Evolutionary conservation across 345 rosid genomes (phyloP), one percentile per base, ranked within the genome.

Genomic region (Eucalyptus victrix): DNA sequence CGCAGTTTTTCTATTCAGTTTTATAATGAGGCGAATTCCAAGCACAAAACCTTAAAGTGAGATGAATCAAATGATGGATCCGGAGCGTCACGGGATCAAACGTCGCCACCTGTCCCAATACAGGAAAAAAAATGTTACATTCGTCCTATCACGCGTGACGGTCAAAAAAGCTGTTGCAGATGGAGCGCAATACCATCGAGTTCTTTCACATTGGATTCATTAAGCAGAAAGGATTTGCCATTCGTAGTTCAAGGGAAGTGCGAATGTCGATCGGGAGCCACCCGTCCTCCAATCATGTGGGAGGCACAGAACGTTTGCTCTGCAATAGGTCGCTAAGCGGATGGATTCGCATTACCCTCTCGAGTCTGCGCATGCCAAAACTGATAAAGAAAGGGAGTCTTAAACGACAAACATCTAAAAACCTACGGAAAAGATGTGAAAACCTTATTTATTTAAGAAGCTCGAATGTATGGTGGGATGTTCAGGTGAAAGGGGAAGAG

Each of bases 91-190:
- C 40, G 13, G 44, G 32, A 87, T 76, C 72, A 30, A 60, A 34
- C 42, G 60, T 37, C 76, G 93, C 91, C 95, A 93, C 92, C 53
- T 90, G 92, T 86, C 86, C 90, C 90, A 13, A 87, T 86, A 15
- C 45, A 60, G 88, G 67, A 87, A n/a, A n/a, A 65, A 65, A 47
- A 56, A 89, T 86, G 88, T 87, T 80, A 89, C 89, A 87, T 51
- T 30, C 40, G 4, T 37, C 42, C 18, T 45, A 42, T 24, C 90
- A 91, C 90, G 92, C 93, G 91, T 88, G 92, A 86, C 88, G 26
- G 72, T 91, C 88, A 47, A 88, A 89, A 91, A 91, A 54, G 89
- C 80, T 16, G 51, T 7, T 83, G 65, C 56, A 87, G 90, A 91
- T 89, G 89, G 87, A 91, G 28, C 89, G 90, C 94, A 88, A 89